Evolutionary conservation across 2,329 filamentous ascomycete species (phyloP), one percentile per base, ranked within the genome.

Genomic region (Scytalidium sp.): DNA sequence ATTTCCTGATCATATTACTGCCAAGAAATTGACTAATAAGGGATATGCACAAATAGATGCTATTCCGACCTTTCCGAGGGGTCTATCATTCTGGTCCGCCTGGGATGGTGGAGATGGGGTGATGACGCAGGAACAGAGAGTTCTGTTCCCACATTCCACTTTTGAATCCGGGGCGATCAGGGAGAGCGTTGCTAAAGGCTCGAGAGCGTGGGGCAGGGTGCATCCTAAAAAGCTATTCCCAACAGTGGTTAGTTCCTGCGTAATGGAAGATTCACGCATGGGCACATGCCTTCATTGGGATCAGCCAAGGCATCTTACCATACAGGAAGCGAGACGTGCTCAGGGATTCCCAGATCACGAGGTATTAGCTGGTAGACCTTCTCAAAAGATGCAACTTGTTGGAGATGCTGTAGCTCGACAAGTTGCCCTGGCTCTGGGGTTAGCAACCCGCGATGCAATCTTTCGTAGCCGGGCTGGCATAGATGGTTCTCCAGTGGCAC

Each of bases 371-470:
- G 88, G 88, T 0, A 60, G 47, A 0, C 64, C 75, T 0, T 9
- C 32, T 0, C 70, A 83, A 1, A 84, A 89, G 60, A 84, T 80
- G 70, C 79, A 75, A 48, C 80, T 89, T 19, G 73, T 92, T 0
- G 90, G 90, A 0, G 95, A 95, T 64, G 88, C 84, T 22, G 89
- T 95, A 0, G 81, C 88, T 2, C 72, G 88, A 8, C 79, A 81
- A 20, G 79, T 89, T 1, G 80, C 87, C 0, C 66, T 90, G 17
- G 81, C 82, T 0, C 64, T 91, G 1, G 89, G 89, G 0, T 60
- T 88, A 3, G 71, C 75, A 9, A 68, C 91, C 13, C 7, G 32
- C 4, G 5, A 15, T n/a, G 32, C 32, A n/a, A 15, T 15, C 25
- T 13, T 27, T 13, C 25, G 13, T 27, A 13, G n/a, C n/a, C n/a